These are phyloP conservation scores for Eucommia ulmoides DNA, from an alignment of 257 asterid genomes.

Conservation along the genomic window DNA sequence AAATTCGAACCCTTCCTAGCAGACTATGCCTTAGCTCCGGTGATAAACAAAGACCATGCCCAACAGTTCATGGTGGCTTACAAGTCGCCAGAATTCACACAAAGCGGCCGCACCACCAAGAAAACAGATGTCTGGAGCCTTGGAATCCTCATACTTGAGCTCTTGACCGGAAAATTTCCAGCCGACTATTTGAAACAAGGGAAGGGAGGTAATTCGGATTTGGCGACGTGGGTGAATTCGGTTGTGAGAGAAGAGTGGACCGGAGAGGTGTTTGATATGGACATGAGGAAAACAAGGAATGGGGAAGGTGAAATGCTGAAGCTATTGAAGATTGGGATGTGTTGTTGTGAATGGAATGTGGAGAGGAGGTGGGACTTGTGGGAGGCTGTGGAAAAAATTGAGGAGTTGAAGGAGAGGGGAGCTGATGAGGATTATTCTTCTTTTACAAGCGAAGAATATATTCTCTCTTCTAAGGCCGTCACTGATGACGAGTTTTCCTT, in stretches of 20 bases:
- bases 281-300: constrained; percentile 19
- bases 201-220: constrained; percentile 31
- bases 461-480: constrained; percentile 26
- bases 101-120: constrained; percentile 16
- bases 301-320: constrained; percentile 50
- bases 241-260: constrained; percentile 71
- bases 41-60: constrained; percentile 41
- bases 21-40: constrained; percentile 40
- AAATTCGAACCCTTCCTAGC: constrained; percentile 28
- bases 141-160: constrained; percentile 54
- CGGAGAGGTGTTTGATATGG: constrained; percentile 57
- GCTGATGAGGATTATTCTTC: constrained; percentile 29
- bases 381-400: constrained; percentile 39
- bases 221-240: constrained; percentile 56
- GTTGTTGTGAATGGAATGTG: constrained; percentile 47
- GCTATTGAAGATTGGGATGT: constrained; percentile 56
- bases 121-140: constrained; percentile 67
- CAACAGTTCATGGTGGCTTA: constrained; percentile 56
- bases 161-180: constrained; percentile 51
- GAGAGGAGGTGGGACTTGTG: constrained; percentile 40
- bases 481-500: constrained; percentile 33
- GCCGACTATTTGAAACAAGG: constrained; percentile 42
- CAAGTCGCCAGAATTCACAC: constrained; percentile 46
- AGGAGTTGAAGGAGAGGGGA: constrained; percentile 38
- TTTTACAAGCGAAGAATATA: constrained; percentile 30